Evolutionary conservation across 768 basidiomycete genomes (phyloP).

Genomic region (Naganishia kalamii): DNA sequence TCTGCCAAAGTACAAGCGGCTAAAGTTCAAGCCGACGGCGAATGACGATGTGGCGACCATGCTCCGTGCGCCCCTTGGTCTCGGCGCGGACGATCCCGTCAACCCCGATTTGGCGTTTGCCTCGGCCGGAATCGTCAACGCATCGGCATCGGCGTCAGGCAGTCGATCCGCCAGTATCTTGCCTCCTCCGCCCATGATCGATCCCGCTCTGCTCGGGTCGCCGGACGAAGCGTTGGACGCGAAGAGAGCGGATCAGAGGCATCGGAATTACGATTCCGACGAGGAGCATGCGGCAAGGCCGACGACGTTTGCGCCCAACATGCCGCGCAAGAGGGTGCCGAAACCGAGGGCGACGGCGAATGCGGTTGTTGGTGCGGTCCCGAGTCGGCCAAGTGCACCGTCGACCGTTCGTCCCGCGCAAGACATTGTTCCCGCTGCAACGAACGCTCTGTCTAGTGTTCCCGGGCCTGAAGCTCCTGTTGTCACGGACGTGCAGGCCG

Average conservation of each 20-base stretch:
- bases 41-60: background rate
- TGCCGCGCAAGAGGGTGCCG: background rate
- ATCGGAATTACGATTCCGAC: constrained; percentile 9
- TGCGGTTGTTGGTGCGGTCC: background rate
- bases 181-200: background rate
- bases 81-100: background rate
- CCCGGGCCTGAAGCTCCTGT: background rate
- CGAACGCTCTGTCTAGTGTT: too few species aligned
- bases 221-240: background rate
- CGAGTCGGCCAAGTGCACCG: too few species aligned
- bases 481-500: background rate
- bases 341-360: background rate
- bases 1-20: background rate
- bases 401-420: too few species aligned
- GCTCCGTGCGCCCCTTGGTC: background rate
- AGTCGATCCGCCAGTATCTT: constrained; percentile 8
- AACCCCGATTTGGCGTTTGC: background rate
- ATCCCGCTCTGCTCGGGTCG: background rate
- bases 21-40: background rate
- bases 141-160: too few species aligned
- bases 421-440: too few species aligned
- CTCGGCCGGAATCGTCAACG: too few species aligned
- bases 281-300: background rate
- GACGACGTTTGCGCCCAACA: background rate
- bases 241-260: background rate